Evolutionary conservation across 1,139 yeast species (phyloP).

Genomic region (Suhomyces bribrorum): DNA sequence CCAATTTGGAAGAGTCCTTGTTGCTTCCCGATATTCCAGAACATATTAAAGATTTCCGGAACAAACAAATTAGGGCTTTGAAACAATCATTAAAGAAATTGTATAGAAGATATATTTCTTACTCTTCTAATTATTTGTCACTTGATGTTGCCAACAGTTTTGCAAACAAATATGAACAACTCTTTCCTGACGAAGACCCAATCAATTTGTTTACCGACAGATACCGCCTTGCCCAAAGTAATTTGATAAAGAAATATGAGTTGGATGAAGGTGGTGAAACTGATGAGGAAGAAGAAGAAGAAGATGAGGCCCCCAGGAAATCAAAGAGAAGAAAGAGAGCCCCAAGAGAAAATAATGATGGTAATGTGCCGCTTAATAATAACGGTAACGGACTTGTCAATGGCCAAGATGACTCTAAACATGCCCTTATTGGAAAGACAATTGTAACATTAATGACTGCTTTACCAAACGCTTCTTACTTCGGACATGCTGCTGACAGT

Average conservation of each 20-base stretch:
- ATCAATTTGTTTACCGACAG: constrained; percentile 45
- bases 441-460: constrained; percentile 53
- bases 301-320: constrained; percentile 19
- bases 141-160: constrained; percentile 65
- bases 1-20: constrained; percentile 22
- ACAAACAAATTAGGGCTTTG: constrained; percentile 24
- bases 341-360: constrained; percentile 7
- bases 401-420: constrained; percentile 17
- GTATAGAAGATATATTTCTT: constrained; percentile 30
- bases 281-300: constrained; percentile 14
- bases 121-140: constrained; percentile 56
- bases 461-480: constrained; percentile 53
- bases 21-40: constrained; percentile 25
- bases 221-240: constrained; percentile 42
- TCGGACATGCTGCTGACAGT: constrained; percentile 43
- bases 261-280: constrained; percentile 33
- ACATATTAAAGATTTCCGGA: constrained; percentile 21
- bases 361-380: constrained; percentile 3
- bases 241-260: constrained; percentile 48
- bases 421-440: constrained; percentile 51
- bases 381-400: constrained; percentile 11
- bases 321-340: constrained; percentile 25
- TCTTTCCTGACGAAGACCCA: constrained; percentile 62
- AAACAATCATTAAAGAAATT: constrained; percentile 29
- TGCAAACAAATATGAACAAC: constrained; percentile 64